Conservation (phyloP, 2,329 filamentous ascomycete genomes). For the Colletotrichum australisinense region DNA sequence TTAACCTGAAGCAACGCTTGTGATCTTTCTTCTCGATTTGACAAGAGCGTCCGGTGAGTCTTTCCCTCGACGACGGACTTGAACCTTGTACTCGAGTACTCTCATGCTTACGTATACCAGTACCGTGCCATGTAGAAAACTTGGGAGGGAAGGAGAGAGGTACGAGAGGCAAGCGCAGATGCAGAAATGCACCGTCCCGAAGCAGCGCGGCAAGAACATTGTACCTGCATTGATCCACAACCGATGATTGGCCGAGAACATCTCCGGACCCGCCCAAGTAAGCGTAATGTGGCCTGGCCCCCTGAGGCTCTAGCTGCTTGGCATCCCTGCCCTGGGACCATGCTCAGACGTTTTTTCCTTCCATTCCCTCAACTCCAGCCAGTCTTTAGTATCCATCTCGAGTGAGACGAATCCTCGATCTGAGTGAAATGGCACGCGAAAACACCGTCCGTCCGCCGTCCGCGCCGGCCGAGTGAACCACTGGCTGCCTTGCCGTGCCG, state of each 20-base stretch:
- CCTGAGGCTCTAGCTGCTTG: constrained; percentile 32
- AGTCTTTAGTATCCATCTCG: neutral
- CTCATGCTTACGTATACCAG: neutral
- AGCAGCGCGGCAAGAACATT: constrained; percentile 7
- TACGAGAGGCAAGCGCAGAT: neutral
- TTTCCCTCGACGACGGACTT: neutral
- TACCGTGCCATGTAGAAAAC: neutral
- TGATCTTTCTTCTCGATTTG: neutral
- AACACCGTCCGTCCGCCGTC: neutral
- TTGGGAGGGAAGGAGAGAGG: neutral
- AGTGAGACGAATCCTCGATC: neutral
- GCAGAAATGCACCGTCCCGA: neutral
- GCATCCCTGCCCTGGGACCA: constrained; percentile 29
- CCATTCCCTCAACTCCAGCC: neutral
- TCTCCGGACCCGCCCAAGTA: neutral
- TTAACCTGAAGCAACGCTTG: neutral
- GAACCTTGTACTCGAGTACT: neutral
- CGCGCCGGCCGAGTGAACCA: neutral
- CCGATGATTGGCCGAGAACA: neutral
- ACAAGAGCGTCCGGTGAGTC: neutral
- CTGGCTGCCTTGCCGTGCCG: neutral
- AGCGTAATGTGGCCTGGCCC: constrained; percentile 21
- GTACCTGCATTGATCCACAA: neutral
- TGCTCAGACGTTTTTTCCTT: constrained; percentile 24
- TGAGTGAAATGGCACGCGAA: neutral